Conservation (phyloP, 441 rosid species). For the Gossypium davidsonii region DNA sequence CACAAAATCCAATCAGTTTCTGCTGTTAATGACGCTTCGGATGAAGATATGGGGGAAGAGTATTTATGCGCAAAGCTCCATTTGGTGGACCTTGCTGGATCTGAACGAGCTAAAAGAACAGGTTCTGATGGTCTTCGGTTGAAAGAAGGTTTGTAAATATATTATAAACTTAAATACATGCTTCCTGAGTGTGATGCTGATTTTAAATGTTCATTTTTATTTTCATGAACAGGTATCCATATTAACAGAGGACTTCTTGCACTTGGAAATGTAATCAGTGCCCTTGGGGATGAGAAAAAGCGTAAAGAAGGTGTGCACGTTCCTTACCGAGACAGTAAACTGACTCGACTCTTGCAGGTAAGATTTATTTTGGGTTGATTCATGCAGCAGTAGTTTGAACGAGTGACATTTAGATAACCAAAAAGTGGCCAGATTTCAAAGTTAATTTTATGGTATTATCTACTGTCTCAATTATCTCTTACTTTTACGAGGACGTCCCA, state of each 20-base stretch:
- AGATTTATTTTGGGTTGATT: conserved; percentile 12
- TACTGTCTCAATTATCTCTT: neutral
- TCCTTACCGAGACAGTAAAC: conserved; percentile 66
- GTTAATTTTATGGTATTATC: neutral
- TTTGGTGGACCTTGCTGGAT: conserved; percentile 70
- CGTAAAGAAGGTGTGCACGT: conserved; percentile 62
- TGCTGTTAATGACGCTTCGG: conserved; percentile 28
- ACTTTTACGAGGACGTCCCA: neutral
- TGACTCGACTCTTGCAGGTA: conserved; percentile 61
- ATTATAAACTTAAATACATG: conserved; percentile 13
- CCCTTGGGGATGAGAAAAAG: conserved; percentile 65
- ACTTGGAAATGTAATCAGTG: conserved; percentile 69
- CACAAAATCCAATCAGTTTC: conserved; percentile 39
- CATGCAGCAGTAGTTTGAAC: conserved; percentile 6
- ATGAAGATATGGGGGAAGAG: conserved; percentile 54
- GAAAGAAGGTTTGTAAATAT: conserved; percentile 47
- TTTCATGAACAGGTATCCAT: conserved; percentile 45
- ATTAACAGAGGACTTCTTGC: conserved; percentile 67
- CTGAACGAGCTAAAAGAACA: conserved; percentile 67
- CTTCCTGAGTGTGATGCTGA: neutral
- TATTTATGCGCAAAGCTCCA: conserved; percentile 63
- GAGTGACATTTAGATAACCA: neutral
- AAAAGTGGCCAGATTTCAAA: neutral
- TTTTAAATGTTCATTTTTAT: conserved; percentile 2
- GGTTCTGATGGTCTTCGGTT: conserved; percentile 60